Evolutionary conservation across 306 rosid species (phyloP).

Genomic region (Cyamopsis tetragonoloba): DNA sequence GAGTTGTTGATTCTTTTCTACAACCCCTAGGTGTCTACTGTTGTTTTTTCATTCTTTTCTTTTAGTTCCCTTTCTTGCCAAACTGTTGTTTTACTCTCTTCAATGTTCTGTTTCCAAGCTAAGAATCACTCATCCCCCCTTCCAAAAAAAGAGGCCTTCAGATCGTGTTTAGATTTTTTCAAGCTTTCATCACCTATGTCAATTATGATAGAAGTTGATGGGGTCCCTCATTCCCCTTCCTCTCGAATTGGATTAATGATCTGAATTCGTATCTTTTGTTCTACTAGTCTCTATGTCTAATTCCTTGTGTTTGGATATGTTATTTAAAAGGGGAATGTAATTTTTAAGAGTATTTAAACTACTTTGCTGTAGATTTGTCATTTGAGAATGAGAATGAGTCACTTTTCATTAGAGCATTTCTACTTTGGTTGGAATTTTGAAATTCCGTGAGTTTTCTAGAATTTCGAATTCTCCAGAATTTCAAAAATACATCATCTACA

Average conservation of each 20-base stretch:
- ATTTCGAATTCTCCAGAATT: no score
- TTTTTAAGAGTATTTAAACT: no score
- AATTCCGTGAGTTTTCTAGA: no score
- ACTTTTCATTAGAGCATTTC: no score
- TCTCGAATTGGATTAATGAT: neutral
- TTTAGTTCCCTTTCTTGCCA: neutral
- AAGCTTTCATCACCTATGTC: neutral
- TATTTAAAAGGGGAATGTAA: no score
- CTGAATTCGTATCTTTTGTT: neutral
- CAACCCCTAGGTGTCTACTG: neutral
- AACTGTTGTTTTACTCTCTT: neutral
- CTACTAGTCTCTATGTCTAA: no score
- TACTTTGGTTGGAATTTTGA: no score
- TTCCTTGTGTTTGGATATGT: no score
- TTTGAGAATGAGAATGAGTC: no score
- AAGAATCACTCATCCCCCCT: no score
- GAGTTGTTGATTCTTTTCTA: neutral
- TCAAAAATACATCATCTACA: no score
- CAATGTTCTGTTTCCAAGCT: neutral
- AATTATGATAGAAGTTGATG: neutral
- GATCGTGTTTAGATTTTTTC: neutral
- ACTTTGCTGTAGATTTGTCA: no score
- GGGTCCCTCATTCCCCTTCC: neutral
- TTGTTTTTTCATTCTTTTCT: neutral
- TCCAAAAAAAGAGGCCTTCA: neutral